These are phyloP conservation scores for Scheffersomyces titani DNA, from an alignment of 1,139 yeast genomes.

Conservation along the genomic window DNA sequence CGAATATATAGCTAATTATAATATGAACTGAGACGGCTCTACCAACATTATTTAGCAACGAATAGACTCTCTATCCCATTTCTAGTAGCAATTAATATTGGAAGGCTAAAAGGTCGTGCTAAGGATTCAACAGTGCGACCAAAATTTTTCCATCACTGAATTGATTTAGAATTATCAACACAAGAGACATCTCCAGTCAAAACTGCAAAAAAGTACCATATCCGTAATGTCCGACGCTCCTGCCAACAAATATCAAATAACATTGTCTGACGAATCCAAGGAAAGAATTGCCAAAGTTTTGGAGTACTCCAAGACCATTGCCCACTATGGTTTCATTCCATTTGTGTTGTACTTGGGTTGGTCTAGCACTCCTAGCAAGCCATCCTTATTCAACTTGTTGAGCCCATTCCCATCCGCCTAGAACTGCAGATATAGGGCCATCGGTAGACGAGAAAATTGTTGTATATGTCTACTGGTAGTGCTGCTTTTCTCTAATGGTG, in stretches of 20 bases:
- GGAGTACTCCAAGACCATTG: conserved; percentile 81
- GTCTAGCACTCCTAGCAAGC: conserved; percentile 83
- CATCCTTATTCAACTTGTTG: conserved; percentile 72
- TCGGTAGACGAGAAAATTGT: background rate
- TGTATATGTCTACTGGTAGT: background rate
- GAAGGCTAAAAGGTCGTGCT: background rate
- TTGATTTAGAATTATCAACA: background rate
- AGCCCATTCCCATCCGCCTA: conserved; percentile 78
- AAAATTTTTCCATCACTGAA: background rate
- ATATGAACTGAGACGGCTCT: too few species aligned
- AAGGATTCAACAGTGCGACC: background rate
- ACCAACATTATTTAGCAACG: too few species aligned
- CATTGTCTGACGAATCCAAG: conserved; percentile 70
- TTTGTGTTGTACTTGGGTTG: conserved; percentile 91
- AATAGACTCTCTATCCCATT: background rate
- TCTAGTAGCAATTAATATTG: background rate
- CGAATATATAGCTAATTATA: too few species aligned
- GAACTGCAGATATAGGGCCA: conserved; percentile 6
- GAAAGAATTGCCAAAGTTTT: conserved; percentile 86
- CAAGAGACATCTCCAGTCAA: background rate
- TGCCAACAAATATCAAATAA: conserved; percentile 30
- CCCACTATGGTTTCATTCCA: conserved; percentile 97
- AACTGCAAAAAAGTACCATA: background rate
- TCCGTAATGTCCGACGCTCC: conserved; percentile 3
- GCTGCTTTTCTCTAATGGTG: background rate